These are phyloP conservation scores for Pythium coloratum DNA, from an alignment of 352 stramenopile species.

Conservation along the genomic window DNA sequence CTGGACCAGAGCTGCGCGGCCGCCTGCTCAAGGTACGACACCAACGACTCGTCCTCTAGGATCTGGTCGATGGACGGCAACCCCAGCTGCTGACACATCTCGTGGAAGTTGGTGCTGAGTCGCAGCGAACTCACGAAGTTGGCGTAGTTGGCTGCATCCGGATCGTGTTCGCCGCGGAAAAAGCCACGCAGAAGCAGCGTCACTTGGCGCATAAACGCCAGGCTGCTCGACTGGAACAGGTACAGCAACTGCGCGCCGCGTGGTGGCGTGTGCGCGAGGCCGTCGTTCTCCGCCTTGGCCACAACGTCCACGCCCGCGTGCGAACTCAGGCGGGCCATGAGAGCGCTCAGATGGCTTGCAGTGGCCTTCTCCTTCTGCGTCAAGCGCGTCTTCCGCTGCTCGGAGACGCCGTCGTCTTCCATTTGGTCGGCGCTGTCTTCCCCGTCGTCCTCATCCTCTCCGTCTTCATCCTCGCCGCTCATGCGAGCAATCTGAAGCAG, in stretches of 20 bases:
- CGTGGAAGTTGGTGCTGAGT: conserved; percentile 71
- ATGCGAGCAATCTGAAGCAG: conserved; percentile 62
- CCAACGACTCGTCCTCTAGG: conserved; percentile 43
- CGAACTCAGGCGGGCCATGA: conserved; percentile 54
- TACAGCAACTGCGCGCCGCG: conserved; percentile 57
- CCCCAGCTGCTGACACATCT: conserved; percentile 76
- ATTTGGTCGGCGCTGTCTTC: conserved; percentile 21
- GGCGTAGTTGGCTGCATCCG: conserved; percentile 69
- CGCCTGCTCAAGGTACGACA: conserved; percentile 57
- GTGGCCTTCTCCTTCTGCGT: conserved; percentile 30
- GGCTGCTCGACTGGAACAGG: conserved; percentile 73
- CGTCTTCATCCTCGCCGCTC: conserved; percentile 52
- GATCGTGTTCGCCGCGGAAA: conserved; percentile 77
- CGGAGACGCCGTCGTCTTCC: conserved; percentile 13
- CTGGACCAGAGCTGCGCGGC: conserved; percentile 49
- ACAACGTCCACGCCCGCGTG: conserved; percentile 43
- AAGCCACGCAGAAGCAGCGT: conserved; percentile 74
- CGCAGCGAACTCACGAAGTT: conserved; percentile 81
- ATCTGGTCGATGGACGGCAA: conserved; percentile 61
- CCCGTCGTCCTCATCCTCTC: conserved; percentile 28
- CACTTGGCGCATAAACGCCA: conserved; percentile 77
- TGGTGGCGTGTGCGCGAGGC: conserved; percentile 31
- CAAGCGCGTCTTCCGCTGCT: conserved; percentile 25
- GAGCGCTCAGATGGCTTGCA: conserved; percentile 8
- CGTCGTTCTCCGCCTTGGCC: conserved; percentile 24